Conservation (phyloP, 495 filamentous ascomycete genomes). For the Neurospora discreta region DNA sequence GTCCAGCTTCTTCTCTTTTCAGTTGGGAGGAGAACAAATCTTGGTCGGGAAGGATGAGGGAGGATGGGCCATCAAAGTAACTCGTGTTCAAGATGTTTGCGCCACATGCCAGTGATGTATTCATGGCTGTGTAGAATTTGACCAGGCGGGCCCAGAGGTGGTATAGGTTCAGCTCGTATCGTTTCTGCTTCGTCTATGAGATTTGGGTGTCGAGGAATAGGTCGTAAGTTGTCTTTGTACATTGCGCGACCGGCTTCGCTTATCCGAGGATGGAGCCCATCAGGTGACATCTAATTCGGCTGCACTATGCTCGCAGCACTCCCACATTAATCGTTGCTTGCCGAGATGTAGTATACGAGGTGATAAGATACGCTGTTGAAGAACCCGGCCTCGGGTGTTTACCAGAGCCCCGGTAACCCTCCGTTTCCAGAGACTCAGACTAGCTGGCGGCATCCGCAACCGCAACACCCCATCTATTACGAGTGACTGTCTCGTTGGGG, state of each 20-base stretch:
- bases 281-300: not conserved
- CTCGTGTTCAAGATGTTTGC: not conserved
- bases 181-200: not conserved
- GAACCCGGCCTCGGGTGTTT: not conserved
- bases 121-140: not conserved
- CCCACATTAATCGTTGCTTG: not conserved
- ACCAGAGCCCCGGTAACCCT: not conserved
- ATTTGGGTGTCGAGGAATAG: not conserved
- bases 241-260: not conserved
- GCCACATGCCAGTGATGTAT: constrained; percentile 4
- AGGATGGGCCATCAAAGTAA: not conserved
- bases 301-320: constrained; percentile 1
- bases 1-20: not conserved
- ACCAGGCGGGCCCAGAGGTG: not conserved
- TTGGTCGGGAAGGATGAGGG: accelerated
- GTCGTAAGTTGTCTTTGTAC: not conserved
- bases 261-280: not conserved
- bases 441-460: no score
- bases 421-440: no score
- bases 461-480: no score
- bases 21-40: not conserved
- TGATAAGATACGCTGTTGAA: not conserved
- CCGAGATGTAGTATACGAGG: constrained; percentile 4
- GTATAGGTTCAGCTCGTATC: not conserved
- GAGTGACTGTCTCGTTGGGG: no score